Evolutionary conservation across 176 grass and related monocot genomes (phyloP), one percentile per base, ranked within the genome.

Genomic region (Oryza meyeriana): DNA sequence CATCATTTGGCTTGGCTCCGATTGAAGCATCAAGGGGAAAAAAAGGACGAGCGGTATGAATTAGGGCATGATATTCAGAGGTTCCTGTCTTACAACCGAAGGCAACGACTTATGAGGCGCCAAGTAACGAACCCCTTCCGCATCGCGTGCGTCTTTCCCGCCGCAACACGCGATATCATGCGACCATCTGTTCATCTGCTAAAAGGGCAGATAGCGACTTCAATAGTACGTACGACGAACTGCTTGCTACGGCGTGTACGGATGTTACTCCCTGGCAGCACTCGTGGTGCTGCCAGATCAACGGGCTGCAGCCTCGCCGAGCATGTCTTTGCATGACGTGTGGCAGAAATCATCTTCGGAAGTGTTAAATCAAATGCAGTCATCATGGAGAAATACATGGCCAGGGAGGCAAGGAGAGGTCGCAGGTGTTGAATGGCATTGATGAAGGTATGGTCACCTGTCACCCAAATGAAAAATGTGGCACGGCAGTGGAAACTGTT

Each of bases 71-170:
- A 1, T n/a, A 2, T 44, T 34, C 6, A 26, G 3, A 66, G 48
- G 74, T 83, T 83, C 86, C 12, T 73, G 67, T 59, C 86, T 66
- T 61, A 5, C 7, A 35, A 5, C 20, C 3, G 0, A 88, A 74
- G 86, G 74, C 73, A 72, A 3, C 2, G 35, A 27, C 83, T 61
- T 59, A 7, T 8, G 28, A 28, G 47, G 40, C 8, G 40, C 25
- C 9, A 61, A 6, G 8, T 20, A 10, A 22, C 65, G 17, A 79
- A 14, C 10, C 22, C 0, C 1, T 29, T 78, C 47, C 0, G 28
- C 66, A 1, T 33, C 61, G 14, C 9, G 61, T 66, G 44, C 9
- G 61, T 10, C 70, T 10, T 55, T 40, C 2, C 68, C 10, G 25
- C 31, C 12, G 59, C 25, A 33, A 20, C 77, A 83, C 41, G 66